Evolutionary conservation across 208 protist genomes (phyloP).

Genomic region (Acanthamoeba culbertsoni): DNA sequence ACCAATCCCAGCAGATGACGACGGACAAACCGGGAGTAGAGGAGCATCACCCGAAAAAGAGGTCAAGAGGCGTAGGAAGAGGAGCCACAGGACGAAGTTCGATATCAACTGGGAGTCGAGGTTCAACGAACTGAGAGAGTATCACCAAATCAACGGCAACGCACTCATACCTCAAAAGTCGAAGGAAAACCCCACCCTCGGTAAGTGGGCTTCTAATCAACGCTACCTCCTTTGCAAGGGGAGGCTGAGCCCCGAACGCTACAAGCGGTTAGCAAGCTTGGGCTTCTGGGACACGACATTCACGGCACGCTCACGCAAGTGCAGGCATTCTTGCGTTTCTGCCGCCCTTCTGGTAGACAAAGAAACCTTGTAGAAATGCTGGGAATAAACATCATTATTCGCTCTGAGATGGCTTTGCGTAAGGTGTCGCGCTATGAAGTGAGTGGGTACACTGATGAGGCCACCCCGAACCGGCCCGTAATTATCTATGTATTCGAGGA

Average conservation of each 20-base stretch:
- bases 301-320: too few relatives aligned
- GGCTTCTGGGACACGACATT: conserved; percentile 4
- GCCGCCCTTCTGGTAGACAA: too few relatives aligned
- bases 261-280: neutral
- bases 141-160: neutral
- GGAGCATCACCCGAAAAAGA: neutral
- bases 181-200: neutral
- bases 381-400: too few relatives aligned
- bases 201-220: conserved; percentile 7
- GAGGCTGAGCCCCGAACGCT: neutral
- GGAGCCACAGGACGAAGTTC: conserved; percentile 27
- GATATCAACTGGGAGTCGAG: neutral
- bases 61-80: too few relatives aligned
- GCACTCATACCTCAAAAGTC: neutral
- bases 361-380: too few relatives aligned
- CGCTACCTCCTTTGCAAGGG: neutral
- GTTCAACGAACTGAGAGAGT: neutral
- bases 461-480: neutral
- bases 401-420: neutral
- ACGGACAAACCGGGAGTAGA: neutral
- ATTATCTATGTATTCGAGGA: conserved; percentile 20
- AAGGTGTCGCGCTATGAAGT: neutral
- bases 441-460: neutral
- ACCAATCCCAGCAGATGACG: neutral
- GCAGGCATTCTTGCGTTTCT: too few relatives aligned